Evolutionary conservation across 495 filamentous ascomycete genomes (phyloP), one percentile per base, ranked within the genome.

Genomic region (Talaromyces nanjingensis): DNA sequence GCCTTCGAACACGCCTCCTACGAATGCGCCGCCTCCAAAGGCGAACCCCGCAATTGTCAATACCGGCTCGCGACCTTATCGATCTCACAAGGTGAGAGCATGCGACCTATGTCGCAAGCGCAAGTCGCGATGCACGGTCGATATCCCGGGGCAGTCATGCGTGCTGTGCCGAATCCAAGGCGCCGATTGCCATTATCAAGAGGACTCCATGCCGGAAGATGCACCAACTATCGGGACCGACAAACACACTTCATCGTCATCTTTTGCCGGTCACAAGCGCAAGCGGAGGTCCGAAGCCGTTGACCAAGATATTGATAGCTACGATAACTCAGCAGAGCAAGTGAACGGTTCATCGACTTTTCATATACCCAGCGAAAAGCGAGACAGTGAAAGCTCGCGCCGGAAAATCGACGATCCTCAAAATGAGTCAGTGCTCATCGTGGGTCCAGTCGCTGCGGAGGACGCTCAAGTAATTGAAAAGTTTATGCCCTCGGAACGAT

Each of bases 401-500:
- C 74, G 74, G 63, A 69, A 71, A 22, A 52, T 67, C 20, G 77
- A 81, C 11, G 77, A 78, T 55, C 74, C 72, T 5, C 76, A 79
- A 3, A 79, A 81, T 64, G 76, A 81, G 65, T 81, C 78, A 6
- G 76, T 81, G 22, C 76, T 79, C 33, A 81, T 83, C 58, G 78
- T 83, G 39, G 80, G 80, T 6, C 80, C 80, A 6, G 79, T 81
- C 57, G 75, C 79, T 29, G 79, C 80, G 31, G 78, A 81, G 60
- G 80, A 83, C 67, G 79, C 79, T 6, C 79, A 82, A 63, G 76
- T 83, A 53, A 79, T 83, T 68, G 79, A 81, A 68, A 76, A 80
- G 34, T 77, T 76, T 47, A 80, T 83, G 76, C 79, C 80, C 2
- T 72, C 78, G 18, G 73, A 78, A 62, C 68, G 68, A 14, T 72